Conservation (phyloP, 768 basidiomycete species). For the Pisolithus orientalis region DNA sequence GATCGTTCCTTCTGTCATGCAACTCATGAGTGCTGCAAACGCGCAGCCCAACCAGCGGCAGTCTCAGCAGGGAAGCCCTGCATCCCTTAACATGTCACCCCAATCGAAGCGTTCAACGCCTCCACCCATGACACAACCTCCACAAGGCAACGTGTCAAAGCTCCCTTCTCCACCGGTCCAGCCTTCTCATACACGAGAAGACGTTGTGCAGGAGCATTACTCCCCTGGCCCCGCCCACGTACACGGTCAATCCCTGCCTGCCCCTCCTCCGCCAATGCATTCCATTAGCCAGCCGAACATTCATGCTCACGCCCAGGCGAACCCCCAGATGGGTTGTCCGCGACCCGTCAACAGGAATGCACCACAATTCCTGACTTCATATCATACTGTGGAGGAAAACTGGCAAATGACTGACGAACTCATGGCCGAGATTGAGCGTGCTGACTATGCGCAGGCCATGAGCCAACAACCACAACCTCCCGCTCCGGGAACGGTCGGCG, state of each 20-base stretch:
- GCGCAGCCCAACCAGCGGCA: conserved; percentile 33
- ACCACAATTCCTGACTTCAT: conserved; percentile 50
- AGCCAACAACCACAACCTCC: conserved; percentile 31
- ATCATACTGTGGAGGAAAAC: conserved; percentile 47
- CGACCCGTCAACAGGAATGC: conserved; percentile 56
- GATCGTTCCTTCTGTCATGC: conserved; percentile 50
- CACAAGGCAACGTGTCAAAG: conserved; percentile 28
- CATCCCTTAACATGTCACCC: conserved; percentile 26
- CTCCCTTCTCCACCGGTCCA: conserved; percentile 22
- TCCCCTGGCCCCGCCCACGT: conserved; percentile 31
- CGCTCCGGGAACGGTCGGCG: conserved; percentile 33
- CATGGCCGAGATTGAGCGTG: conserved; percentile 65
- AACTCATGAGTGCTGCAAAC: conserved; percentile 39
- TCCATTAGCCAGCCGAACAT: conserved; percentile 23
- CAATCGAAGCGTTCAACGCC: conserved; percentile 29
- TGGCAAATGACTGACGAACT: conserved; percentile 69
- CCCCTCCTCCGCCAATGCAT: conserved; percentile 36
- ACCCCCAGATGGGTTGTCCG: conserved; percentile 45
- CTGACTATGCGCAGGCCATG: conserved; percentile 57
- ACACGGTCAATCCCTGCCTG: conserved; percentile 29
- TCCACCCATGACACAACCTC: conserved; percentile 26
- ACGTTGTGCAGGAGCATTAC: conserved; percentile 32
- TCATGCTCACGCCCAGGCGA: conserved; percentile 24
- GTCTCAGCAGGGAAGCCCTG: conserved; percentile 29
- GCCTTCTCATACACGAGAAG: conserved; percentile 26